phyloP scores from a whole-genome alignment of 2,329 filamentous ascomycete species.

The Coniella lustricola region DNA sequence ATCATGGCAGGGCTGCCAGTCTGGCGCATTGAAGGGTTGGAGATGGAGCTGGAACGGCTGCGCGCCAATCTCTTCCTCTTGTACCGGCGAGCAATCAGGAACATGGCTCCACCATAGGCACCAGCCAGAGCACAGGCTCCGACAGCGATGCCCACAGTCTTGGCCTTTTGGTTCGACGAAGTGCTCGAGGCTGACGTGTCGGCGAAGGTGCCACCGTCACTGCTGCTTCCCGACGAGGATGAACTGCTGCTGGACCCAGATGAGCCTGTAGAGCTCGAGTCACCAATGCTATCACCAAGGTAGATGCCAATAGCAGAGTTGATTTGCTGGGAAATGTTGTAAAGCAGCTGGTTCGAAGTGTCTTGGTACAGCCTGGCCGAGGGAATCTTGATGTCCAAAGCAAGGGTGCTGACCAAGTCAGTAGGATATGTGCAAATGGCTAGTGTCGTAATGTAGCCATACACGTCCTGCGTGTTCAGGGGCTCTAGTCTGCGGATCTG shows the following conservation, averaged over 20 bases:
- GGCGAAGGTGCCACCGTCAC: constrained; percentile 25
- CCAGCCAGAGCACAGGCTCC: constrained; percentile 72
- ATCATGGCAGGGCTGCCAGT: constrained; percentile 55
- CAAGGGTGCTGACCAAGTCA: constrained; percentile 13
- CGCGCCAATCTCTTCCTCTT: constrained; percentile 77
- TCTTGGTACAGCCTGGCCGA: constrained; percentile 70
- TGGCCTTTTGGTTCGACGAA: constrained; percentile 53
- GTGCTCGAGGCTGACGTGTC: constrained; percentile 30
- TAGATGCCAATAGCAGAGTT: constrained; percentile 72
- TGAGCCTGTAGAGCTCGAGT: constrained; percentile 21
- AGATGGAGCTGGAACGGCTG: constrained; percentile 68
- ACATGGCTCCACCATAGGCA: constrained; percentile 92
- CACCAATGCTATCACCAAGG: constrained; percentile 36
- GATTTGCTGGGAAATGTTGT: constrained; percentile 70
- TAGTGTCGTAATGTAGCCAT: constrained; percentile 71
- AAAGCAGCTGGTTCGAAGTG: constrained; percentile 49
- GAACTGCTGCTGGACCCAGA: constrained; percentile 33
- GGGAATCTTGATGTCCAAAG: constrained; percentile 48
- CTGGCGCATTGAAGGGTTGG: constrained; percentile 49
- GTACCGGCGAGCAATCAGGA: constrained; percentile 84
- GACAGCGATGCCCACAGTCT: constrained; percentile 63
- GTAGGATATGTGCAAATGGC: constrained; percentile 55
- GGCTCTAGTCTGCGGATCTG: constrained; percentile 67
- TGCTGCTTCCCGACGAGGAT: constrained; percentile 26
- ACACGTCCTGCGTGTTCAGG: constrained; percentile 60